Evolutionary conservation across 2,329 filamentous ascomycete species (phyloP).

Genomic region (Sporothrix brasiliensis): DNA sequence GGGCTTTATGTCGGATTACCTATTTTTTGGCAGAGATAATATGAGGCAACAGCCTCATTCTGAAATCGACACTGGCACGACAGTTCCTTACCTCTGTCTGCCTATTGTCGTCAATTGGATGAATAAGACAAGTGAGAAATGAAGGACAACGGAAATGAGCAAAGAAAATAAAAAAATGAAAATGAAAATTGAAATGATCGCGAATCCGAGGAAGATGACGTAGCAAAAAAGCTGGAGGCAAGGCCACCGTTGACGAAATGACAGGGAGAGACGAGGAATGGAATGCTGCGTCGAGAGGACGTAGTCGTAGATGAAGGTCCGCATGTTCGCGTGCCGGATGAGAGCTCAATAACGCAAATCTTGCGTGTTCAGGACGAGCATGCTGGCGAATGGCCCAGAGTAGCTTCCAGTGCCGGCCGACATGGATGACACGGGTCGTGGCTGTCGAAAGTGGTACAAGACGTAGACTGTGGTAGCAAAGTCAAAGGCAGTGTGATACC

Average conservation of each 20-base stretch:
- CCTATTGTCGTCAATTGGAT: background rate
- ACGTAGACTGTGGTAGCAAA: constrained; percentile 7
- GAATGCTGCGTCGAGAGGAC: background rate
- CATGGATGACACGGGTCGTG: background rate
- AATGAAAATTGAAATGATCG: background rate
- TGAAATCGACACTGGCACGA: background rate
- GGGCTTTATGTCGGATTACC: constrained; percentile 18
- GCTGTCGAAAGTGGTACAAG: background rate
- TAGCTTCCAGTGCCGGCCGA: no score
- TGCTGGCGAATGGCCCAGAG: no score
- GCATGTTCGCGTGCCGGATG: background rate
- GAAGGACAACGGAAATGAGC: background rate
- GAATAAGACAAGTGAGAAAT: constrained; percentile 1
- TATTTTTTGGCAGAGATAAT: constrained; percentile 18
- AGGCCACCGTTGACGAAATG: background rate
- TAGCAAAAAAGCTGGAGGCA: background rate
- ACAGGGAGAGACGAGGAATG: background rate
- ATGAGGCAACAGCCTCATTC: background rate
- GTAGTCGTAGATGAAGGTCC: background rate
- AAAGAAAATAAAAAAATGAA: no score
- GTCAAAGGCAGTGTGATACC: background rate
- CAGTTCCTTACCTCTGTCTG: constrained; percentile 31
- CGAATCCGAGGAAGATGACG: background rate
- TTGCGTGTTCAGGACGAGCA: background rate
- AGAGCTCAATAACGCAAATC: background rate